Conservation (phyloP, 192 early-diverging fungal genomes). For the Podochytrium sp. region DNA sequence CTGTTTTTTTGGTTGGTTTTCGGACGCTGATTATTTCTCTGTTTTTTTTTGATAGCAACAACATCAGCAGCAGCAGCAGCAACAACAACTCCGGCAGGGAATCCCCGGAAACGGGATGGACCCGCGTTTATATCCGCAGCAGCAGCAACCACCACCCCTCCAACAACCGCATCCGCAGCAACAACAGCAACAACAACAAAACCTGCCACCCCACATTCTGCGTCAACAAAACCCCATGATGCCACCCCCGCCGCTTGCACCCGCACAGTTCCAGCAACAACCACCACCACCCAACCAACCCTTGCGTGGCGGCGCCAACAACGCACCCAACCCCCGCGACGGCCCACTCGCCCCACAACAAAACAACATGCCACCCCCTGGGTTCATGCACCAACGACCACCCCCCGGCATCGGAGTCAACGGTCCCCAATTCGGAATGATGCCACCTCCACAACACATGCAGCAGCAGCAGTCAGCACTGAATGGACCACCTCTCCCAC, state of each 20-base stretch:
- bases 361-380: neutral
- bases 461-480: no score
- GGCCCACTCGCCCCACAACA: neutral
- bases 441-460: neutral
- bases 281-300: neutral
- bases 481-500: neutral
- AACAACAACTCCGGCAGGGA: neutral
- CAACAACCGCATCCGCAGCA: slow-evolving; percentile 20
- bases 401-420: neutral
- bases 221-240: neutral
- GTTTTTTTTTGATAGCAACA: neutral
- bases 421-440: neutral
- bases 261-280: neutral
- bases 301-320: neutral
- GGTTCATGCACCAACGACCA: neutral
- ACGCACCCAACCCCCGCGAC: no score
- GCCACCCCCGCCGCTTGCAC: neutral
- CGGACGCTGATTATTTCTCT: neutral
- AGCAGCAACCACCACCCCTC: neutral
- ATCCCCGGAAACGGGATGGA: neutral
- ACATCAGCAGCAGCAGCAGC: slow-evolving; percentile 9
- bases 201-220: neutral
- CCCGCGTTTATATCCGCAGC: neutral
- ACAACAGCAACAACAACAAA: neutral
- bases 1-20: neutral